These are phyloP conservation scores for Entophlyctis helioformis DNA, from an alignment of 192 early-diverging fungal genomes.

Conservation along the genomic window DNA sequence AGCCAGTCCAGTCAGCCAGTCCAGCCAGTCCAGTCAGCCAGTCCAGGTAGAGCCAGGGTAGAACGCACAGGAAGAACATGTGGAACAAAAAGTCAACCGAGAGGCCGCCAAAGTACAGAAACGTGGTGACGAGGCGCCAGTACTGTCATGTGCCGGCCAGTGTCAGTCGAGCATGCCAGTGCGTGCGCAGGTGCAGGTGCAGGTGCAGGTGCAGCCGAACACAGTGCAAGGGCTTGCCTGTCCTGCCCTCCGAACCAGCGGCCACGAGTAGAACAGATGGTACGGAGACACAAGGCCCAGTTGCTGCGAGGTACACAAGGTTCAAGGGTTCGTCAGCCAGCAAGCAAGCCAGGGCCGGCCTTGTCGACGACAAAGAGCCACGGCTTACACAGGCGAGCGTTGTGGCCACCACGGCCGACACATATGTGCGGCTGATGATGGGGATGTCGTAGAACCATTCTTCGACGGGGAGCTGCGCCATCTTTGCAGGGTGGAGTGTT, in stretches of 20 bases:
- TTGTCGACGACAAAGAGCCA: too few species aligned
- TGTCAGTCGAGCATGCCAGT: conserved; percentile 1
- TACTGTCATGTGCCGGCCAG: conserved; percentile 46
- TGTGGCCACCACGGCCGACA: conserved; percentile 62
- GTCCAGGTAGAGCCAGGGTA: too few species aligned
- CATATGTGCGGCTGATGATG: conserved; percentile 70
- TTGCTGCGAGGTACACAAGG: too few species aligned
- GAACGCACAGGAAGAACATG: conserved; percentile 41
- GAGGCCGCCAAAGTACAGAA: conserved; percentile 85
- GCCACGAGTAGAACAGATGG: conserved; percentile 73
- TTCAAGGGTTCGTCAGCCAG: too few species aligned
- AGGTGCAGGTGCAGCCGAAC: too few species aligned
- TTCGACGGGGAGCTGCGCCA: too few species aligned
- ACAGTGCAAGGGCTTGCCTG: conserved; percentile 38
- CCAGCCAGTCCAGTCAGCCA: too few species aligned
- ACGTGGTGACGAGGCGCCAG: conserved; percentile 87
- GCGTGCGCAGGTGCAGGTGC: too few species aligned
- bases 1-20: too few species aligned
- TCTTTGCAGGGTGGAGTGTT: too few species aligned
- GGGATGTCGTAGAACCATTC: conserved; percentile 89
- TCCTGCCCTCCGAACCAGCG: conserved; percentile 50
- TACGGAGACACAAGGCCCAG: conserved; percentile 65
- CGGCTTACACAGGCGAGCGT: conserved; percentile 78
- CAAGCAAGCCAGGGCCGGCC: too few species aligned
- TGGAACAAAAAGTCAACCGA: conserved; percentile 89